phyloP scores from a whole-genome alignment of 2,329 filamentous ascomycete species.

The Elsinoe arachidis region DNA sequence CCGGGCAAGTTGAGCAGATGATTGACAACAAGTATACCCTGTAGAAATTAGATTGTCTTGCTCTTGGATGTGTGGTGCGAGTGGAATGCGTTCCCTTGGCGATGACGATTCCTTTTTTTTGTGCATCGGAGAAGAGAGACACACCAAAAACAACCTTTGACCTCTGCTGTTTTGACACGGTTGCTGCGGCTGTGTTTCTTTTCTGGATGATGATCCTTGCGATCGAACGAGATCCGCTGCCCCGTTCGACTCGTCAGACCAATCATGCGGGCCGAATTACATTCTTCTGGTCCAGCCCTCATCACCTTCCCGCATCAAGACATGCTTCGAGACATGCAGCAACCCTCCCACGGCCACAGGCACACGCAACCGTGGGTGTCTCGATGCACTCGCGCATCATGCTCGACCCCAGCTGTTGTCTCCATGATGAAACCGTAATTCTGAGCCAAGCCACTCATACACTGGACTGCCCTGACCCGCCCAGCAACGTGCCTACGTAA shows the following conservation, averaged over 20 bases:
- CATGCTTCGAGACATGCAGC: background rate
- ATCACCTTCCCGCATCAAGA: background rate
- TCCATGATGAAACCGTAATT: background rate
- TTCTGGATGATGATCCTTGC: background rate
- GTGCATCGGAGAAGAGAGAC: background rate
- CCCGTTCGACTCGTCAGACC: background rate
- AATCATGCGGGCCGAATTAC: conserved; percentile 1
- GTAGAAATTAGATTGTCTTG: background rate
- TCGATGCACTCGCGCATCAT: background rate
- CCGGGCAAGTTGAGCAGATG: background rate
- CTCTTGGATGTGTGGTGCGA: background rate
- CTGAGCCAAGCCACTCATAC: background rate
- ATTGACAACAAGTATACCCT: no score
- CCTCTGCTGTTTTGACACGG: background rate
- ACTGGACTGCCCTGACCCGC: conserved; percentile 1
- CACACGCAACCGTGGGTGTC: background rate
- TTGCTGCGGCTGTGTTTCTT: conserved; percentile 2
- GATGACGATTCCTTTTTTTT: conserved; percentile 5
- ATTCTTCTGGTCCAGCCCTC: background rate
- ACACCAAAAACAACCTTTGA: background rate
- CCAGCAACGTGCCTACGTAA: conserved; percentile 7
- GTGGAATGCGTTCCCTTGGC: background rate
- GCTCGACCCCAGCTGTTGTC: background rate
- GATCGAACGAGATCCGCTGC: background rate
- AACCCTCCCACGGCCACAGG: background rate